Conservation (phyloP, 208 protist species). For the Balamuthia mandrillaris region DNA sequence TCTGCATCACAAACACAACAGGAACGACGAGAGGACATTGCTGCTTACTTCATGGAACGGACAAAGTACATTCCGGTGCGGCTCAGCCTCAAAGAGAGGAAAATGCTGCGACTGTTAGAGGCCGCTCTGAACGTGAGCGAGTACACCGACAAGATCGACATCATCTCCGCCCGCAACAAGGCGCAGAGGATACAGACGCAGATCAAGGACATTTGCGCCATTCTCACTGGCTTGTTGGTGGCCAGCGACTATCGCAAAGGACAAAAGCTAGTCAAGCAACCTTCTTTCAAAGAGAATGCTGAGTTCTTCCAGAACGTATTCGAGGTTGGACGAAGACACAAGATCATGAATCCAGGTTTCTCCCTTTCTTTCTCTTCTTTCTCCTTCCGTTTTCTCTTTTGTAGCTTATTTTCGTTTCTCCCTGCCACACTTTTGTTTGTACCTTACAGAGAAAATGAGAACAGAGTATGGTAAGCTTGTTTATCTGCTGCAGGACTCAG, state of each 20-base stretch:
- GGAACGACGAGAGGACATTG: not conserved
- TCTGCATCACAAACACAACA: not conserved
- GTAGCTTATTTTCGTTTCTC: not conserved
- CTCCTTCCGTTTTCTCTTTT: not conserved
- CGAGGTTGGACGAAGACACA: slow-evolving; percentile 92
- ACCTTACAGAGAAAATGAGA: slow-evolving; percentile 66
- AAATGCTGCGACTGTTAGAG: slow-evolving; percentile 67
- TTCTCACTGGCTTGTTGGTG: slow-evolving; percentile 65
- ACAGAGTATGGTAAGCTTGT: slow-evolving; percentile 93
- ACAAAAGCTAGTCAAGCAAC: slow-evolving; percentile 65
- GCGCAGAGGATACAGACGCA: slow-evolving; percentile 56
- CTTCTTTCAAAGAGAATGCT: slow-evolving; percentile 62
- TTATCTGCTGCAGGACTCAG: slow-evolving; percentile 90
- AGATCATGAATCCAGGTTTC: slow-evolving; percentile 90
- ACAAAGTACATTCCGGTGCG: slow-evolving; percentile 71
- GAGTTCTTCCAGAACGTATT: slow-evolving; percentile 84
- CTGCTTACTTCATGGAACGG: slow-evolving; percentile 40
- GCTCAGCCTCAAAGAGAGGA: slow-evolving; percentile 63
- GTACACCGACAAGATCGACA: slow-evolving; percentile 71
- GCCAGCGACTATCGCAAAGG: slow-evolving; percentile 57
- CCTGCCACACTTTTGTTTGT: not conserved
- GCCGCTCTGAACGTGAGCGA: slow-evolving; percentile 68
- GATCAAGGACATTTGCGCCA: slow-evolving; percentile 68
- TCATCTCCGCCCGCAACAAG: not conserved
- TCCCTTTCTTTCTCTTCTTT: not conserved